phyloP scores from a whole-genome alignment of 345 rosid genomes.

The Viola odorata region DNA sequence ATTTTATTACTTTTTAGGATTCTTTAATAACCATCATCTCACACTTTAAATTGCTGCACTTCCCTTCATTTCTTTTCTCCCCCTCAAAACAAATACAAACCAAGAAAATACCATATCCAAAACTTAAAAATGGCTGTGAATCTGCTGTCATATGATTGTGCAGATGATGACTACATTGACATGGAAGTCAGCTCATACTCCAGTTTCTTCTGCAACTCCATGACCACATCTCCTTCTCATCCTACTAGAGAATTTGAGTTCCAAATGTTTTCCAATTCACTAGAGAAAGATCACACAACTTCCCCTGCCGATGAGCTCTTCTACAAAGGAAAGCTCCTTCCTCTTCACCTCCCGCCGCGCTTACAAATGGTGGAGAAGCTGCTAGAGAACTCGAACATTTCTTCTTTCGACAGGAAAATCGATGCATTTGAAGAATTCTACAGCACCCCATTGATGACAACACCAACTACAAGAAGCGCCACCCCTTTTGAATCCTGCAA shows the following conservation, averaged over 20 bases:
- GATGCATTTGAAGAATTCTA: conserved; percentile 46
- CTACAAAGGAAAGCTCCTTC: conserved; percentile 92
- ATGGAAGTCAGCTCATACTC: conserved; percentile 69
- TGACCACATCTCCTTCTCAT: conserved; percentile 29
- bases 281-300: conserved; percentile 35
- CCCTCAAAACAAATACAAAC: conserved; percentile 7
- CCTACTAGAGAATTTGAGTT: conserved; percentile 76
- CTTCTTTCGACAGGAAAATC: conserved; percentile 8
- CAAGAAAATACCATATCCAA: background rate
- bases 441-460: conserved; percentile 54
- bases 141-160: conserved; percentile 34
- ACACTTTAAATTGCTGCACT: conserved; percentile 24
- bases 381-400: conserved; percentile 30
- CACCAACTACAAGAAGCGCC: conserved; percentile 56
- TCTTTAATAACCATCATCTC: conserved; percentile 15
- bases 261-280: conserved; percentile 57
- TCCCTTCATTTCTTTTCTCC: conserved; percentile 13
- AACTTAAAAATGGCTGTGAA: conserved; percentile 41
- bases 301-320: conserved; percentile 95
- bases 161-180: conserved; percentile 84
- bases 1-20: conserved; percentile 1
- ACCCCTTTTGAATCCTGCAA: conserved; percentile 91
- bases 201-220: conserved; percentile 34
- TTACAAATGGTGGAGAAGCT: conserved; percentile 76
- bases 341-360: conserved; percentile 88